Evolutionary conservation across 345 rosid genomes (phyloP).

Genomic region (Excoecaria cochinchinensis): DNA sequence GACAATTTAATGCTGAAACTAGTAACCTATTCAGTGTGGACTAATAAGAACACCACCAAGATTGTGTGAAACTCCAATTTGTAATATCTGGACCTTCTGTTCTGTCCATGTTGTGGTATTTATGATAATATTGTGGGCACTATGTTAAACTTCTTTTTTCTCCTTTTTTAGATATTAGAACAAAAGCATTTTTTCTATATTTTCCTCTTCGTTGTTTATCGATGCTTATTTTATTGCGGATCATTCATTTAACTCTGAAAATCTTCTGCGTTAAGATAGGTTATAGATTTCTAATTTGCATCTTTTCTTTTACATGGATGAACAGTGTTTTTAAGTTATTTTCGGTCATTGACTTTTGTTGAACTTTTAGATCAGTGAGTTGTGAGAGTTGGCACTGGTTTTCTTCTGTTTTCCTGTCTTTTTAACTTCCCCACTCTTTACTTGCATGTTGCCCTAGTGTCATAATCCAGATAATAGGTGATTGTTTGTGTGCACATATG

Average conservation of each 20-base stretch:
- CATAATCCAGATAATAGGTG: neutral
- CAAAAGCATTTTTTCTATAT: neutral
- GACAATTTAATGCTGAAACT: neutral
- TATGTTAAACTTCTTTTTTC: no score
- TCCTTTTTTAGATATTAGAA: neutral
- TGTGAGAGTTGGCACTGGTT: neutral
- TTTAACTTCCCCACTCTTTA: neutral
- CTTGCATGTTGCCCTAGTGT: neutral
- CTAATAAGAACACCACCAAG: neutral
- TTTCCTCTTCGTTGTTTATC: neutral
- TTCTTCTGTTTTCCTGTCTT: neutral
- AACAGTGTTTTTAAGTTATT: neutral
- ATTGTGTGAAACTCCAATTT: neutral
- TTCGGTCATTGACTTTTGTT: neutral
- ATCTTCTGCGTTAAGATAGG: neutral
- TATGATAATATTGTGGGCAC: neutral
- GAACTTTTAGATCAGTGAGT: neutral
- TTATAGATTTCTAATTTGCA: neutral
- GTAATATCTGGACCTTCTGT: neutral
- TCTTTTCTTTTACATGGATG: neutral
- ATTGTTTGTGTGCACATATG: neutral
- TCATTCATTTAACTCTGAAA: neutral
- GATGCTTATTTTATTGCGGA: neutral
- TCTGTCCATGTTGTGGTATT: neutral
- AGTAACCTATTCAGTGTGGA: no score